Evolutionary conservation across 305 asterid species (phyloP).

Genomic region (Caryopteris hybrid): DNA sequence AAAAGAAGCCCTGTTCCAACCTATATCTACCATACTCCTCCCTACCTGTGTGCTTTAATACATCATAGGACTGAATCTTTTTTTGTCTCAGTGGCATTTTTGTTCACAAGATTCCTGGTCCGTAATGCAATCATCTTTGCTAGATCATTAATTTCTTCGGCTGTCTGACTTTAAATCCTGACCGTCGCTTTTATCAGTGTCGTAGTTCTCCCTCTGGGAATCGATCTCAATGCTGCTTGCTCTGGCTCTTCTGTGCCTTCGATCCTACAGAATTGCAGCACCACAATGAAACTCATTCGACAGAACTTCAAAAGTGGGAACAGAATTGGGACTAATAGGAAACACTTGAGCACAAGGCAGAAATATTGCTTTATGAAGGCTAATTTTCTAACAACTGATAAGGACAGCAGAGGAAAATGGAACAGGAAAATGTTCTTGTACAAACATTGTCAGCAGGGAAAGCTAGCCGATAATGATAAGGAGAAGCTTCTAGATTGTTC

Average conservation of each 20-base stretch:
- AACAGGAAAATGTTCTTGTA: background rate
- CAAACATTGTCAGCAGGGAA: background rate
- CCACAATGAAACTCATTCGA: background rate
- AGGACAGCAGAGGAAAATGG: background rate
- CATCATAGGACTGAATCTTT: no score
- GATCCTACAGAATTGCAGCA: constrained; percentile 42
- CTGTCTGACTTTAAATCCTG: constrained; percentile 58
- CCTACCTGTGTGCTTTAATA: background rate
- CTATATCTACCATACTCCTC: constrained; percentile 24
- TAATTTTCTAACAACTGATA: background rate
- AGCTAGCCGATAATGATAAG: background rate
- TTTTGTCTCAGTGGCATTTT: no score
- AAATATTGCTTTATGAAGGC: background rate
- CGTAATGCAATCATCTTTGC: background rate
- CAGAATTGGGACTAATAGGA: background rate
- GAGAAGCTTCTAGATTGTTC: background rate
- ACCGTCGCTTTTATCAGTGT: constrained; percentile 76
- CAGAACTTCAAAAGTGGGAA: background rate
- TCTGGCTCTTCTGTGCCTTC: constrained; percentile 70
- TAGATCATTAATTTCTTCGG: constrained; percentile 30
- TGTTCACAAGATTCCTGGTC: constrained; percentile 17
- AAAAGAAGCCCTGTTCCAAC: constrained; percentile 16
- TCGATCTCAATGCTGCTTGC: constrained; percentile 67
- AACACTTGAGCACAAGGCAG: background rate
- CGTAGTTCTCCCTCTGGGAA: constrained; percentile 48